Conservation (phyloP, 495 filamentous ascomycete species). For the Aspergillus indologenus region DNA sequence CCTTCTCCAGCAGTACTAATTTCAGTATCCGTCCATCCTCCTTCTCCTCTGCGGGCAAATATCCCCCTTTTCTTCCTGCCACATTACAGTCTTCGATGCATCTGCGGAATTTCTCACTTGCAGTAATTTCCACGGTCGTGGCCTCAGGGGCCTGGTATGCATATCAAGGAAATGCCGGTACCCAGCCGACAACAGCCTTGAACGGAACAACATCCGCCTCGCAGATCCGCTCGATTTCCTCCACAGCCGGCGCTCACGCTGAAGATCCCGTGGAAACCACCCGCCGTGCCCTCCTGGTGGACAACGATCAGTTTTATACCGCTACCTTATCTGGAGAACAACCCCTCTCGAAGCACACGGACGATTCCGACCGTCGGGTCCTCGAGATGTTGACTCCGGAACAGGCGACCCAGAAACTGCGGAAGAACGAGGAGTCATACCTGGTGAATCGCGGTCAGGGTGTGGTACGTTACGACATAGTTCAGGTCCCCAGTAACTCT, state of each 20-base stretch:
- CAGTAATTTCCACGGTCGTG: constrained; percentile 58
- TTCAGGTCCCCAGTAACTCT: constrained; percentile 91
- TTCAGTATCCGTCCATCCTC: constrained; percentile 44
- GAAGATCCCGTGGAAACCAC: constrained; percentile 31
- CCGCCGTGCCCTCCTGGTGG: constrained; percentile 62
- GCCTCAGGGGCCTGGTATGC: constrained; percentile 66
- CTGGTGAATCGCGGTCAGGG: constrained; percentile 85
- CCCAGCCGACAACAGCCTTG: constrained; percentile 21
- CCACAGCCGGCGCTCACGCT: constrained; percentile 34
- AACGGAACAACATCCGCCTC: constrained; percentile 25
- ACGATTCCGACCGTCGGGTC: constrained; percentile 75
- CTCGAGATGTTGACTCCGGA: constrained; percentile 96
- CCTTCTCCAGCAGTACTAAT: constrained; percentile 45
- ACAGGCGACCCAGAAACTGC: constrained; percentile 84
- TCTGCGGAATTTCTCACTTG: constrained; percentile 60
- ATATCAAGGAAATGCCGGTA: constrained; percentile 45
- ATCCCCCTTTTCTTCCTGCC: constrained; percentile 32
- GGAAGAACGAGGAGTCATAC: constrained; percentile 87
- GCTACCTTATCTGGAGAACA: constrained; percentile 74
- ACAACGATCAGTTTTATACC: constrained; percentile 79
- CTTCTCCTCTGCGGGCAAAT: constrained; percentile 37
- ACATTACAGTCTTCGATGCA: constrained; percentile 58
- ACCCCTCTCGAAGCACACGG: constrained; percentile 81
- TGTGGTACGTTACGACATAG: constrained; percentile 93
- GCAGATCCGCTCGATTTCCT: constrained; percentile 25